A percentile compares a stretch with the other conserved stretches of the same genome.
Evolutionary conservation across 805 yeast genomes (phyloP).

Genomic region (Jamesozyma rosinii): DNA sequence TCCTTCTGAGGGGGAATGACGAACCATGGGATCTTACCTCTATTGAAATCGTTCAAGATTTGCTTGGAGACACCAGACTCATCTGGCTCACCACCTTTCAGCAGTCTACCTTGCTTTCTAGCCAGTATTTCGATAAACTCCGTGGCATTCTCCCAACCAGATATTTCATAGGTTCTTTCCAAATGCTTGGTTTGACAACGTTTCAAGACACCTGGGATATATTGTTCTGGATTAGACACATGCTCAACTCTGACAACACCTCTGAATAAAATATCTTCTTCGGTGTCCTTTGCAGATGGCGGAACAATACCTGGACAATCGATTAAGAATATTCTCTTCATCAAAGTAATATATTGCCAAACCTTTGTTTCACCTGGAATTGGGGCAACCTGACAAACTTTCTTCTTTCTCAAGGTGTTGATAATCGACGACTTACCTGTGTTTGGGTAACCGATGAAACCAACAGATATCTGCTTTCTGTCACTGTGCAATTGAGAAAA

Average conservation of each 20-base stretch:
- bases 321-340: constrained; percentile 90
- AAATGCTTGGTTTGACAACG: constrained; percentile 84
- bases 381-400: constrained; percentile 95
- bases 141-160: constrained; percentile 73
- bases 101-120: constrained; percentile 80
- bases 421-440: constrained; percentile 96
- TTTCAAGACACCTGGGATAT: constrained; percentile 73
- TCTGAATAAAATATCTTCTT: constrained; percentile 84
- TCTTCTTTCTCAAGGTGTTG: constrained; percentile 86
- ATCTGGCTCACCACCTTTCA: constrained; percentile 97
- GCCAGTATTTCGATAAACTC: constrained; percentile 89
- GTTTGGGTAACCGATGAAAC: constrained; percentile 95
- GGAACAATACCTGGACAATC: constrained; percentile 99
- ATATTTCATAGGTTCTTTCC: constrained; percentile 89
- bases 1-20: constrained; percentile 81
- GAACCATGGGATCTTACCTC: constrained; percentile 98
- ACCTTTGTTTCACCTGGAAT: constrained; percentile 98
- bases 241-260: constrained; percentile 99
- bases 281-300: constrained; percentile 81
- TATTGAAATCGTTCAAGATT: constrained; percentile 84
- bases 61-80: constrained; percentile 87
- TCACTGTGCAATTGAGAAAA: constrained; percentile 84
- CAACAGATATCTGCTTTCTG: constrained; percentile 92
- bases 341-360: constrained; percentile 95
- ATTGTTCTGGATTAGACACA: constrained; percentile 90